phyloP scores from a whole-genome alignment of 2,329 filamentous ascomycete species.

The Arthroderma uncinatum region DNA sequence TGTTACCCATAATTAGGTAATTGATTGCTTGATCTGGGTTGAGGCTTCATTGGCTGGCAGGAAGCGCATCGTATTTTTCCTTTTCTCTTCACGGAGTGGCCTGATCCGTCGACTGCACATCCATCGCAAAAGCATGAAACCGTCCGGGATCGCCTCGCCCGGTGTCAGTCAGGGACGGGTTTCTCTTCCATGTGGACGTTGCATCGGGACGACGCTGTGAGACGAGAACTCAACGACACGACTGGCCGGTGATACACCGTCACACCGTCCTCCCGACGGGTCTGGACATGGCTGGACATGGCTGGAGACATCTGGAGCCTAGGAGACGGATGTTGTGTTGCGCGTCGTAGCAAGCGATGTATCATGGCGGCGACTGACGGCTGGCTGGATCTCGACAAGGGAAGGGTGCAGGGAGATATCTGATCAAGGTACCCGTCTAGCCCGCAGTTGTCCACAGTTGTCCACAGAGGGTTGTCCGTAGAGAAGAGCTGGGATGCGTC shows the following conservation, averaged over 20 bases:
- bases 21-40: background rate
- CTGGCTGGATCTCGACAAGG: background rate
- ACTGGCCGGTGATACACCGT: background rate
- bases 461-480: no score
- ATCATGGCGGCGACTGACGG: no score
- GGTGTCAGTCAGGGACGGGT: no score
- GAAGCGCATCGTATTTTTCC: background rate
- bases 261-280: background rate
- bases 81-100: background rate
- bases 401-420: background rate
- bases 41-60: background rate
- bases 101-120: background rate
- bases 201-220: background rate
- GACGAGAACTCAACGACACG: background rate
- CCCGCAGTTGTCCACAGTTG: background rate
- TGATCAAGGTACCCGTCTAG: background rate
- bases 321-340: conserved; percentile 1
- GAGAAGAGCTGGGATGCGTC: background rate
- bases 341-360: background rate
- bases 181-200: background rate
- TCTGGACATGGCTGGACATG: background rate
- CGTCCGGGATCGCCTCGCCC: background rate
- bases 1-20: background rate
- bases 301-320: background rate
- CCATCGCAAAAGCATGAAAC: background rate